Percentiles rank a stretch among this genome's conserved stretches.
Conservation (phyloP, 305 asterid species). For the Plantago rigida region DNA sequence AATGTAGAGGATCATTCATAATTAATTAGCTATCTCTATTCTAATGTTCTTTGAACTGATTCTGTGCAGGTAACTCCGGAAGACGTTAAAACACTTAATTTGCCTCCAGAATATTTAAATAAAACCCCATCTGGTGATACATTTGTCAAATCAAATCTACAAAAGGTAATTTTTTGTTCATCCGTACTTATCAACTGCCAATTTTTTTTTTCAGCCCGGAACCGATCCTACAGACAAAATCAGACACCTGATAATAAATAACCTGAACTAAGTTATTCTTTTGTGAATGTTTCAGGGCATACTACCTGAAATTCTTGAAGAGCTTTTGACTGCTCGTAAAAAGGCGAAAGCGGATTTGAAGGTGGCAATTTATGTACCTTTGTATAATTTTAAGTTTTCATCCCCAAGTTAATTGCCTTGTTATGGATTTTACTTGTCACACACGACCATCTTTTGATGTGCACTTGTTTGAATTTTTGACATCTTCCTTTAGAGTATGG, state of each 20-base stretch:
- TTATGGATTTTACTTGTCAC: constrained; percentile 8
- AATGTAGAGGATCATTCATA: constrained; percentile 1
- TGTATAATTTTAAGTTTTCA: constrained; percentile 21
- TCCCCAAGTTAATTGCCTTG: constrained; percentile 13
- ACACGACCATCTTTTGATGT: background rate
- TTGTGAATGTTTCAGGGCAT: constrained; percentile 56
- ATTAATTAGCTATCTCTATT: constrained; percentile 18
- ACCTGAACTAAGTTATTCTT: constrained; percentile 18
- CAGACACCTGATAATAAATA: constrained; percentile 9
- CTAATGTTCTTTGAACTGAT: constrained; percentile 14
- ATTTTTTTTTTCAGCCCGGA: no score
- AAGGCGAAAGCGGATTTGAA: constrained; percentile 97
- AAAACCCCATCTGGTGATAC: constrained; percentile 98
- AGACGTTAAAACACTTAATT: constrained; percentile 66
- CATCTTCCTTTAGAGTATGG: constrained; percentile 16
- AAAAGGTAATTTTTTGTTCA: constrained; percentile 50
- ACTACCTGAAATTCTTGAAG: constrained; percentile 98
- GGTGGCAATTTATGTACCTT: constrained; percentile 35
- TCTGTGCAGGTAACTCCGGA: constrained; percentile 71
- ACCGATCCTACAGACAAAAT: no score
- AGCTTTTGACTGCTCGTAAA: constrained; percentile 85
- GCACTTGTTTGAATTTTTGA: constrained; percentile 8
- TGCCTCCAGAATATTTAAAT: constrained; percentile 70
- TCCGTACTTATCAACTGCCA: constrained; percentile 16
- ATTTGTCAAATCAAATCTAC: constrained; percentile 76